Conservation (phyloP, 768 basidiomycete species). For the Mycena galopus region DNA sequence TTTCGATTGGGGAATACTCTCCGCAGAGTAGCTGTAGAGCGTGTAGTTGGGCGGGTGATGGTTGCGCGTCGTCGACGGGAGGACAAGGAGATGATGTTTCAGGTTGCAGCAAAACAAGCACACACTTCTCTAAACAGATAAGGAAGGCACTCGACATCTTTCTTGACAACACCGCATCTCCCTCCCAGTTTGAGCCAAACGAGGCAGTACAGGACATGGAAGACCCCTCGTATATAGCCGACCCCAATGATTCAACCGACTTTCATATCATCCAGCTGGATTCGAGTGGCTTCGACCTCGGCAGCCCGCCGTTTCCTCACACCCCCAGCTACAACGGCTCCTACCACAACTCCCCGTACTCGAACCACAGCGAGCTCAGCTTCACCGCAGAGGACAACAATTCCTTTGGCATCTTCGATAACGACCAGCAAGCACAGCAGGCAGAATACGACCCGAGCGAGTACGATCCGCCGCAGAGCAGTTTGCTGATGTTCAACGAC, state of each 20-base stretch:
- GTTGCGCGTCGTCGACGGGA: background rate
- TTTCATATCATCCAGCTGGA: slow-evolving; percentile 38
- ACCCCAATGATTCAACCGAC: slow-evolving; percentile 38
- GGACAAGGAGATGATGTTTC: slow-evolving; percentile 12
- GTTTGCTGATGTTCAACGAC: slow-evolving; percentile 74
- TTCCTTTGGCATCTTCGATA: slow-evolving; percentile 64
- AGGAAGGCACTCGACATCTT: no score
- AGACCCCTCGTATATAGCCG: slow-evolving; percentile 38
- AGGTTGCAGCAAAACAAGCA: background rate
- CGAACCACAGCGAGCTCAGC: slow-evolving; percentile 75
- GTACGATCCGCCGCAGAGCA: slow-evolving; percentile 71
- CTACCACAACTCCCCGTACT: slow-evolving; percentile 80
- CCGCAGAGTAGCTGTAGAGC: no score
- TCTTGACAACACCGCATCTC: slow-evolving; percentile 30
- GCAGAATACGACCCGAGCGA: slow-evolving; percentile 80
- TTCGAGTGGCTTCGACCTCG: slow-evolving; percentile 36
- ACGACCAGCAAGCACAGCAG: slow-evolving; percentile 48
- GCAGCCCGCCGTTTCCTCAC: slow-evolving; percentile 53
- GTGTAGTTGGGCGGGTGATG: background rate
- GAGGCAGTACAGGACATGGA: slow-evolving; percentile 29
- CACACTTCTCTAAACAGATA: slow-evolving; percentile 1
- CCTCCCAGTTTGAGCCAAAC: background rate
- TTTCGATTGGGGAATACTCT: no score
- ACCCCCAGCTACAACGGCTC: slow-evolving; percentile 74
- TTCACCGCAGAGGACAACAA: slow-evolving; percentile 65